A percentile compares a stretch with the other conserved stretches of the same genome.
These are phyloP conservation scores for Mortierella claussenii DNA, from an alignment of 192 early-diverging fungal species.

Conservation along the genomic window DNA sequence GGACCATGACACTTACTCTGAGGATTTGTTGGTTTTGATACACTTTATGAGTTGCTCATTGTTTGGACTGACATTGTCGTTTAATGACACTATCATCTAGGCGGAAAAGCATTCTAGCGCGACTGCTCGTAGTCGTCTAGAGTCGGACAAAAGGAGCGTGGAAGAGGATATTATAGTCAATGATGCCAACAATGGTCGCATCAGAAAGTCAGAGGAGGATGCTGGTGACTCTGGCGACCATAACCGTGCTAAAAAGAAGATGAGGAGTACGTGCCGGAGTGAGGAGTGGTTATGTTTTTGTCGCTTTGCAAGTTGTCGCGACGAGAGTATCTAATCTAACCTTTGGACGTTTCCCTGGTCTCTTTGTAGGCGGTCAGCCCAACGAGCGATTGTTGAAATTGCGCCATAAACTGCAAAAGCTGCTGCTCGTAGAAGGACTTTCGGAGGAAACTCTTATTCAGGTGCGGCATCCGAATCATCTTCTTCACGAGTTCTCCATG, in stretches of 20 bases:
- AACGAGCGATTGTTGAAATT: conserved; percentile 50
- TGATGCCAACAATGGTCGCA: conserved; percentile 20
- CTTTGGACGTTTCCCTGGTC: no score
- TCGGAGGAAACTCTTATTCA: conserved; percentile 44
- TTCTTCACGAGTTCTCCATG: no score
- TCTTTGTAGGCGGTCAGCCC: conserved; percentile 33
- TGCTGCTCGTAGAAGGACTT: conserved; percentile 45
- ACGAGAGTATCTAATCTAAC: no score
- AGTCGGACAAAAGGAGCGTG: conserved; percentile 35
- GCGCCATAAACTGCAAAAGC: conserved; percentile 55
- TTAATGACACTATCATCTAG: conserved; percentile 3
- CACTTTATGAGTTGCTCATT: not conserved
- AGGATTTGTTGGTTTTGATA: not conserved
- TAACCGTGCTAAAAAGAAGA: conserved; percentile 38
- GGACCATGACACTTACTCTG: not conserved
- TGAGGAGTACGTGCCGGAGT: conserved; percentile 42
- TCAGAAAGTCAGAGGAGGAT: conserved; percentile 40
- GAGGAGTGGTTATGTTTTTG: no score
- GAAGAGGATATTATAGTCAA: conserved; percentile 29
- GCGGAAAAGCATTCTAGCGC: conserved; percentile 33
- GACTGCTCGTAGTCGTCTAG: conserved; percentile 8
- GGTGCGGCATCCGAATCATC: conserved; percentile 9
- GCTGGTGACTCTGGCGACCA: conserved; percentile 38
- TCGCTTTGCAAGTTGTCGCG: no score
- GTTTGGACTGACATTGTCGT: not conserved